phyloP scores from a whole-genome alignment of 306 rosid genomes.

The Corylus avellana region DNA sequence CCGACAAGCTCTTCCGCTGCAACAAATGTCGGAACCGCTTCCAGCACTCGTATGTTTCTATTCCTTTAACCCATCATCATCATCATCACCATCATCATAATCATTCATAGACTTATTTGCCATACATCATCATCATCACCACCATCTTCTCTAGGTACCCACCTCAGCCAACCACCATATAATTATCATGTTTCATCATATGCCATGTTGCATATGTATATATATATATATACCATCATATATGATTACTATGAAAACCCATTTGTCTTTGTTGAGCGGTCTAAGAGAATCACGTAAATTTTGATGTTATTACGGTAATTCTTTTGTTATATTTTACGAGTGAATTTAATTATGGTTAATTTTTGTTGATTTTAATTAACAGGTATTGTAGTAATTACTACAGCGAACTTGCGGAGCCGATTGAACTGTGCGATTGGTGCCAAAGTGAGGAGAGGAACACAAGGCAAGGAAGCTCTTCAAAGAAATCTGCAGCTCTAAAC shows the following conservation, averaged over 20 bases:
- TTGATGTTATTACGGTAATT: no score
- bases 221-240: no score
- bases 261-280: neutral
- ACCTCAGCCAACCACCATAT: constrained; percentile 1
- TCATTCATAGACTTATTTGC: constrained; percentile 12
- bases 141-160: neutral
- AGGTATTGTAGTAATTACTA: constrained; percentile 88
- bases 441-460: constrained; percentile 57
- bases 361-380: constrained; percentile 7
- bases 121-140: neutral
- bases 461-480: constrained; percentile 49
- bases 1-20: constrained; percentile 94
- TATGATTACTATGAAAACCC: neutral
- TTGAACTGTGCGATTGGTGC: constrained; percentile 87
- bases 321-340: constrained; percentile 4
- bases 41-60: constrained; percentile 76
- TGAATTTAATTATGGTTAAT: constrained; percentile 5
- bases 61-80: constrained; percentile 2
- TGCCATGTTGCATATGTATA: neutral
- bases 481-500: constrained; percentile 34
- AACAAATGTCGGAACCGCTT: constrained; percentile 77
- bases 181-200: neutral
- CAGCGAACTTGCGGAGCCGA: constrained; percentile 55
- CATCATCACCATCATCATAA: constrained; percentile 5
- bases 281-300: no score